A percentile compares a stretch with the other conserved stretches of the same genome.
phyloP scores from a whole-genome alignment of 345 rosid genomes.

The Lepidium didymum region DNA sequence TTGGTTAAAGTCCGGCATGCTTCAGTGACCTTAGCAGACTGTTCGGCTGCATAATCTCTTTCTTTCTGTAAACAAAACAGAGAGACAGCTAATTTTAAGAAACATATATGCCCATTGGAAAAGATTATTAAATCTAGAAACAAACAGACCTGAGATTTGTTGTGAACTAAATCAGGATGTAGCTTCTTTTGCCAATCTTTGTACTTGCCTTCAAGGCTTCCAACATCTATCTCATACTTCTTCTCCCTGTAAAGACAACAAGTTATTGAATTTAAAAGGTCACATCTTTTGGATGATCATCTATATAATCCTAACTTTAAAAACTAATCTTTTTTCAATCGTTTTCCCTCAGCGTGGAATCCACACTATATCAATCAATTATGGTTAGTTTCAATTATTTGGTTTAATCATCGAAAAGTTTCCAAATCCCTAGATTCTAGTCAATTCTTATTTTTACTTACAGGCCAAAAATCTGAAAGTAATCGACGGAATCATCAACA shows the following conservation, averaged over 20 bases:
- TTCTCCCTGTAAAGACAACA: constrained; percentile 42
- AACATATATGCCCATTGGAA: background rate
- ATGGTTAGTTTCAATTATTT: background rate
- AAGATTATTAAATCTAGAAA: background rate
- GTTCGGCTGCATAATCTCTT: constrained; percentile 76
- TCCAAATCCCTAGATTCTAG: background rate
- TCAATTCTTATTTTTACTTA: constrained; percentile 27
- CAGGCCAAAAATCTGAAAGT: constrained; percentile 77
- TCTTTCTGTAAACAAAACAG: constrained; percentile 56
- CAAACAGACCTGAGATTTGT: constrained; percentile 82
- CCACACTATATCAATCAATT: background rate
- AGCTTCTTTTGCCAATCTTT: constrained; percentile 90
- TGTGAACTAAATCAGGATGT: constrained; percentile 96
- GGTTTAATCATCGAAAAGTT: no score
- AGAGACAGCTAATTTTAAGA: no score
- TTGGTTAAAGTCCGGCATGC: constrained; percentile 64
- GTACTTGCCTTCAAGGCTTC: constrained; percentile 59
- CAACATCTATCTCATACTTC: constrained; percentile 52
- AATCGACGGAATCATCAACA: constrained; percentile 61
- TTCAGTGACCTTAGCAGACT: constrained; percentile 79
- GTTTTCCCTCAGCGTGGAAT: background rate
- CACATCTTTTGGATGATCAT: background rate
- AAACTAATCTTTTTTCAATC: background rate
- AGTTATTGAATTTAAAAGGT: background rate
- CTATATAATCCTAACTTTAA: background rate